These are phyloP conservation scores for Yamadazyma oceani DNA, from an alignment of 1,139 yeast genomes.

Conservation along the genomic window DNA sequence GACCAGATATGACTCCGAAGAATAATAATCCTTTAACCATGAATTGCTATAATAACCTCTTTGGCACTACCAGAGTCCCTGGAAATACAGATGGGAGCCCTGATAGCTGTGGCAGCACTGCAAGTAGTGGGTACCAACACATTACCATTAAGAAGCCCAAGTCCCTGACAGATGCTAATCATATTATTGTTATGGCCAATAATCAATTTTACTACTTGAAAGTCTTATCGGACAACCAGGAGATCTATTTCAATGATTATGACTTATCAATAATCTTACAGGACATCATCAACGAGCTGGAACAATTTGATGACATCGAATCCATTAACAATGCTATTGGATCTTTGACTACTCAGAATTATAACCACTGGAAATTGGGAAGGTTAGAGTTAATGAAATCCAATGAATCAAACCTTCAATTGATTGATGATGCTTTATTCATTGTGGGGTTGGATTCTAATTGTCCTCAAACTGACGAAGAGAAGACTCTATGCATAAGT, in stretches of 20 bases:
- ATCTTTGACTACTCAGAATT: conserved; percentile 67
- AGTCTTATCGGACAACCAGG: conserved; percentile 46
- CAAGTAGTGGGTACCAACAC: conserved; percentile 17
- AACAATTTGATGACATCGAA: conserved; percentile 36
- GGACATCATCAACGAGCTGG: conserved; percentile 48
- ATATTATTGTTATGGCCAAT: conserved; percentile 53
- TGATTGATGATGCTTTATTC: conserved; percentile 65
- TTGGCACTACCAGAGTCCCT: conserved; percentile 69
- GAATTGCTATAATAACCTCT: conserved; percentile 63
- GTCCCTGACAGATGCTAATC: conserved; percentile 36
- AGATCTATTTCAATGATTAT: conserved; percentile 51
- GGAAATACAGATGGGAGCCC: conserved; percentile 35
- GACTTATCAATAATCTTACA: conserved; percentile 55
- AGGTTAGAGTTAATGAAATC: conserved; percentile 49
- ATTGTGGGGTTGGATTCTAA: conserved; percentile 65
- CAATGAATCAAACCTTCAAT: conserved; percentile 43
- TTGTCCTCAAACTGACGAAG: conserved; percentile 52
- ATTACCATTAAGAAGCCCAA: conserved; percentile 30
- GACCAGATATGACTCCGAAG: conserved; percentile 57
- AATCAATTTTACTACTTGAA: conserved; percentile 64
- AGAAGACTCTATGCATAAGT: conserved; percentile 47
- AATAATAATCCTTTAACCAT: conserved; percentile 57
- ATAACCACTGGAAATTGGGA: conserved; percentile 61
- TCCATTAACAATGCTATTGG: conserved; percentile 60
- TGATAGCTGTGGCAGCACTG: conserved; percentile 20